Base-by-base conservation (phyloP, 176 grass and related monocot genomes). In the Tillandsia fasciculata region DNA sequence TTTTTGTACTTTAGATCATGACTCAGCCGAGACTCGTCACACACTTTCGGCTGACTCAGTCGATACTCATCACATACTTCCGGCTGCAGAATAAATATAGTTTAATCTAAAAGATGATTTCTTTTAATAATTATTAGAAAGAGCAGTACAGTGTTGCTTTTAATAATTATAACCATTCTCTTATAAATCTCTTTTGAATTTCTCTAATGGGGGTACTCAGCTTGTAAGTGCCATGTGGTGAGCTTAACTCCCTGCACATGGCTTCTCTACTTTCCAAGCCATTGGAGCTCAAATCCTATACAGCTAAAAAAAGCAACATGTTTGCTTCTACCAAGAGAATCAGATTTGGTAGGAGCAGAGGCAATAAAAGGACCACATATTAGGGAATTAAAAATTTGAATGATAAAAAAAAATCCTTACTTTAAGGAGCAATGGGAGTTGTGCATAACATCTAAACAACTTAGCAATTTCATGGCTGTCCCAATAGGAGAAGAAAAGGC, bases 241-340 rank as follows among this genome's bases (percentile, higher is more conserved):
- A 66, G 13, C 74, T 67, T 63, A 47, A 67, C 49, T n/a, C 51
- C 74, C 64, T 67, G 74, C 74, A 76, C 75, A 69, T 77, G 75
- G 65, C 75, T 58, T 67, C 75, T 27, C 66, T 50, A 26, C 29
- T 63, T 77, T 69, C 74, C 23, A 77, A 69, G 74, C 28, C 52
- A 77, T 61, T 47, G 65, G 74, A 77, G 52, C 65, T 77, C 74
- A 54, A 77, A 77, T 57, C 49, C 58, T 65, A 65, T 8, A 10
- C 72, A 74, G 70, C 64, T 15, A 26, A 12, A 50, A 12, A 49
- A 10, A 27, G 13, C 26, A 49, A 42, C 48, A 64, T 10, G 48
- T 64, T 67, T 67, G 14, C 13, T 53, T 53, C 50, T 66, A 49
- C 58, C 48, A 50, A 74, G 58, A 65, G 72, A 74, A 74, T 76